These are phyloP conservation scores for Candida sp. DNA, from an alignment of 1,139 yeast species.

Conservation along the genomic window DNA sequence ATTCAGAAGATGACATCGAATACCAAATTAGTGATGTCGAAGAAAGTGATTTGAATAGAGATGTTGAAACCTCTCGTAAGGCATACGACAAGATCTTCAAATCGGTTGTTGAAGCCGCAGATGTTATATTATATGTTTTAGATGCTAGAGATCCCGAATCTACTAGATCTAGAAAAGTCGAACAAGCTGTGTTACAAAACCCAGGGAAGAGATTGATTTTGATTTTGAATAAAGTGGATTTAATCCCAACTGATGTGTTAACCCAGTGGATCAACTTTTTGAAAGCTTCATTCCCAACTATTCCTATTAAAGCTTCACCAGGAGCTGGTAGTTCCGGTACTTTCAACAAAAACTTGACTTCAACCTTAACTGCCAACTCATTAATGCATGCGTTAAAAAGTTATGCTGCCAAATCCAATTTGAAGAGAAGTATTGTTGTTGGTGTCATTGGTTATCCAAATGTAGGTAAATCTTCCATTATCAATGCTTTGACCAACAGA, in stretches of 20 bases:
- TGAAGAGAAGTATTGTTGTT: slow-evolving; percentile 88
- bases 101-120: slow-evolving; percentile 81
- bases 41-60: slow-evolving; percentile 37
- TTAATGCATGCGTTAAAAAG: slow-evolving; percentile 81
- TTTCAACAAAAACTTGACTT: slow-evolving; percentile 76
- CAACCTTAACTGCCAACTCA: slow-evolving; percentile 67
- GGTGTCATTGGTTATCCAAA: slow-evolving; percentile 98
- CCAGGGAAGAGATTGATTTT: slow-evolving; percentile 80
- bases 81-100: slow-evolving; percentile 90
- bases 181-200: slow-evolving; percentile 79
- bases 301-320: slow-evolving; percentile 73
- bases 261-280: slow-evolving; percentile 83
- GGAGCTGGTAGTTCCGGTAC: slow-evolving; percentile 56
- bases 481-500: slow-evolving; percentile 83
- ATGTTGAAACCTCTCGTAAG: slow-evolving; percentile 77
- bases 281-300: slow-evolving; percentile 83
- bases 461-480: slow-evolving; percentile 89
- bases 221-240: slow-evolving; percentile 87
- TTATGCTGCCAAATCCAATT: slow-evolving; percentile 77
- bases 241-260: slow-evolving; percentile 80
- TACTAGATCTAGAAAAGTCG: slow-evolving; percentile 89
- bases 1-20: slow-evolving; percentile 42
- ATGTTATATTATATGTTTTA: slow-evolving; percentile 84
- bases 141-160: slow-evolving; percentile 98
- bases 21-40: slow-evolving; percentile 43